These are phyloP conservation scores for Epichloe elymi DNA, from an alignment of 2,329 filamentous ascomycete genomes.

Conservation along the genomic window DNA sequence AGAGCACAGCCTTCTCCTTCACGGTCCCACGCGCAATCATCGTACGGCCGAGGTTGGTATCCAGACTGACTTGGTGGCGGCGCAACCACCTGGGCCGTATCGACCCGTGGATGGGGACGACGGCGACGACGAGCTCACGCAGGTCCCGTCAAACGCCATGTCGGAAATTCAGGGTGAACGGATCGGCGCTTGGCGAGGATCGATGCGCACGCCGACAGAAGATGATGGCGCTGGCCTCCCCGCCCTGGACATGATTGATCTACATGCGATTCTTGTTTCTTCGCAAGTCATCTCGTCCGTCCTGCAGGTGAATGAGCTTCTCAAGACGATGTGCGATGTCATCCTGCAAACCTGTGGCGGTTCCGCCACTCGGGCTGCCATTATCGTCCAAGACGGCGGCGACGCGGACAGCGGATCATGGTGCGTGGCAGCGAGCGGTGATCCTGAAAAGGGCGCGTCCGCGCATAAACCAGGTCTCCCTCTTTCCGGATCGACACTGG, in stretches of 20 bases:
- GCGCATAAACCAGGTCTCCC: constrained; percentile 54
- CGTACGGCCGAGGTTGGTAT: constrained; percentile 49
- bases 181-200: constrained; percentile 50
- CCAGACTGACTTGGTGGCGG: constrained; percentile 58
- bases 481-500: constrained; percentile 49
- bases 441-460: constrained; percentile 54
- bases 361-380: constrained; percentile 56
- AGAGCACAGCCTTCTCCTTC: constrained; percentile 54
- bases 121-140: constrained; percentile 27
- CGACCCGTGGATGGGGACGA: constrained; percentile 32
- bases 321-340: constrained; percentile 72
- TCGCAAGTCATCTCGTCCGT: constrained; percentile 73
- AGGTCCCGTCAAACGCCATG: constrained; percentile 30
- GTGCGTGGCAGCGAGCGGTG: constrained; percentile 62
- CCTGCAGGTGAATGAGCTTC: constrained; percentile 58
- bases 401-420: constrained; percentile 39
- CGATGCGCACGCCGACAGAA: constrained; percentile 41
- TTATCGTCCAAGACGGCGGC: constrained; percentile 59
- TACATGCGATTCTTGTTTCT: constrained; percentile 65
- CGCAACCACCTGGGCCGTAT: constrained; percentile 39
- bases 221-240: constrained; percentile 50
- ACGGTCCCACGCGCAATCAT: constrained; percentile 44
- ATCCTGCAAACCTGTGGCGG: constrained; percentile 65
- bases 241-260: constrained; percentile 70
- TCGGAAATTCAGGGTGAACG: constrained; percentile 42